Evolutionary conservation across 208 protist genomes (phyloP).

Genomic region (Herpetomonas tarakana): DNA sequence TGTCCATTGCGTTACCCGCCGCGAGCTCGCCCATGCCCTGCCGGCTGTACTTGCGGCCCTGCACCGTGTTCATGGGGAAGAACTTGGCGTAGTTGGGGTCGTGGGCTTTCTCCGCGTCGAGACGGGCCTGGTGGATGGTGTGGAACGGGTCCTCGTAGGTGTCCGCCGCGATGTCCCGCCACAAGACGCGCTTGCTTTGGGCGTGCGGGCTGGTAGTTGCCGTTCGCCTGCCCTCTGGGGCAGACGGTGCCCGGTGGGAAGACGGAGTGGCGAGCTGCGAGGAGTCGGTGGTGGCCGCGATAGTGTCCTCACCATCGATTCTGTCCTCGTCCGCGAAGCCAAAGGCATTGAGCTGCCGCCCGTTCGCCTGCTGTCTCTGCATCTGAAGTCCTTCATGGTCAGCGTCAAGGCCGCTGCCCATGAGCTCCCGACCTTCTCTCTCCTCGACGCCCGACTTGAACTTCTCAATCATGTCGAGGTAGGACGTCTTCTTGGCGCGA

Average conservation of each 20-base stretch:
- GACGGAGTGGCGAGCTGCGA: not conserved
- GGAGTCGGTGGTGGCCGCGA: not conserved
- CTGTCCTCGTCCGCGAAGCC: conserved; percentile 65
- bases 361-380: not conserved
- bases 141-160: conserved; percentile 74
- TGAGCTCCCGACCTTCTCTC: conserved; percentile 67
- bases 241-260: not conserved
- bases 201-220: not conserved
- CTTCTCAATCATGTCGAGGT: conserved; percentile 65
- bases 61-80: conserved; percentile 44
- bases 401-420: conserved; percentile 12
- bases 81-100: conserved; percentile 58
- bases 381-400: no score
- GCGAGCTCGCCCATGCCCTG: conserved; percentile 61
- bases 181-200: conserved; percentile 39
- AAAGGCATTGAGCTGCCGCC: conserved; percentile 40
- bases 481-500: conserved; percentile 38
- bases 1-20: conserved; percentile 70
- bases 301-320: conserved; percentile 8
- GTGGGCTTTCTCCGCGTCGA: conserved; percentile 71
- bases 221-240: not conserved
- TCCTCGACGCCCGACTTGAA: conserved; percentile 69
- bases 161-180: conserved; percentile 53
- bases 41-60: conserved; percentile 63
- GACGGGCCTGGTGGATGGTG: conserved; percentile 80